These are phyloP conservation scores for Mucor piriformis DNA, from an alignment of 371 early-diverging fungal species.

Conservation along the genomic window DNA sequence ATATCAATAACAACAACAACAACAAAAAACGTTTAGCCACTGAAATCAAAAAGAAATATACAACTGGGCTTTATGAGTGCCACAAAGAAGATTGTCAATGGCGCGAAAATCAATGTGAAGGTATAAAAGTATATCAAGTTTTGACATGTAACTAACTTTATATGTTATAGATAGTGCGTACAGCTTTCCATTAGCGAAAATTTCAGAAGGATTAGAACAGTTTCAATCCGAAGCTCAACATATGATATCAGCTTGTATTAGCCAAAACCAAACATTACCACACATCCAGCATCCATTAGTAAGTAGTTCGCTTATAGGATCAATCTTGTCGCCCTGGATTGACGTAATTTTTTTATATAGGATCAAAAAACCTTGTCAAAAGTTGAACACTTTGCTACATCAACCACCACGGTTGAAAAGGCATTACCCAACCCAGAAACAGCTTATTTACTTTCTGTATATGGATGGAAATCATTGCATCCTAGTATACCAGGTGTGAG, in stretches of 20 bases:
- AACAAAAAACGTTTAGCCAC: too few relatives aligned
- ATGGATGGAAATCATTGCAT: slow-evolving; percentile 20
- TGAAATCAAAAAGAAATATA: slow-evolving; percentile 9
- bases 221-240: slow-evolving; percentile 1
- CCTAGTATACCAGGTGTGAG: not conserved
- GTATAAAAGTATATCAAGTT: not conserved
- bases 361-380: slow-evolving; percentile 4
- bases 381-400: not conserved
- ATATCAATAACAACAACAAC: too few relatives aligned
- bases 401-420: not conserved
- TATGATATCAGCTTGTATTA: not conserved
- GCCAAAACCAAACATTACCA: slow-evolving; percentile 1
- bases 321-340: not conserved
- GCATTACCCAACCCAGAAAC: not conserved
- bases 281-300: slow-evolving; percentile 5
- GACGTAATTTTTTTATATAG: not conserved
- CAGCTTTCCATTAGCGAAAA: not conserved
- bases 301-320: not conserved
- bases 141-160: not conserved
- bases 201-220: slow-evolving; percentile 7
- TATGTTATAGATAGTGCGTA: slow-evolving; percentile 3
- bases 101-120: not conserved
- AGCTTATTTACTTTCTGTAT: slow-evolving; percentile 18
- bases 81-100: slow-evolving; percentile 17
- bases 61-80: slow-evolving; percentile 4